Evolutionary conservation across 2,329 filamentous ascomycete species (phyloP), one percentile per base, ranked within the genome.

Genomic region (Monosporascus sp.): DNA sequence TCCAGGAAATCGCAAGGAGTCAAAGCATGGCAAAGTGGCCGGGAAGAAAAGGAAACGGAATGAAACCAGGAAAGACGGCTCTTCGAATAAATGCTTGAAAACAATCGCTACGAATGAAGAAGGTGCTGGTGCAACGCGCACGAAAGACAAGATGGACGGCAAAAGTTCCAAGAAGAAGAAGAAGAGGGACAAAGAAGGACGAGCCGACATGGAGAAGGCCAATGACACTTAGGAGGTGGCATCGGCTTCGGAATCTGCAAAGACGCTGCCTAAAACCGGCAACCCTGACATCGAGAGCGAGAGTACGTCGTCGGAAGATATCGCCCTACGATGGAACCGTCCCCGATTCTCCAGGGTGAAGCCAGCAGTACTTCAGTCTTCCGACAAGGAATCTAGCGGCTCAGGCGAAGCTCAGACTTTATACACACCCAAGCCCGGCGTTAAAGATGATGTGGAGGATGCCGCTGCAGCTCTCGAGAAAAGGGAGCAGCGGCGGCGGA

Each of bases 181-280:
- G 38, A 47, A 38, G 38, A 41, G 9, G 8, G 27, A 53, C 24
- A 8, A 41, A 36, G n/a, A 27, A 5, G 17, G 41, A 49, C 17
- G 44, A 54, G 25, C 27, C 38, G 35, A 39, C 41, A 25, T 27
- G 24, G 24, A n/a, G 24, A 48, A 56, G 37, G 52, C 51, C 54
- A 54, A 54, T 55, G 55, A 27, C 57, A 59, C n/a, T 41, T 63
- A 62, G 61, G 49, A 59, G 20, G 49, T 59, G 59, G 3, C 59
- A 55, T 61, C 56, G 53, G 54, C 48, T 43, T 48, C 50, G 43
- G 51, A 49, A 9, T 43, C 37, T 27, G 25, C 50, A 48, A 14
- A 27, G 24, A 6, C n/a, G 5, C 22, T 31, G 11, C 17, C 14
- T 17, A 8, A 17, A 46, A 24, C 24, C 43, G 7, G 22, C 43